Conservation (phyloP, 306 rosid genomes). For the Pterocarpus santalinus region DNA sequence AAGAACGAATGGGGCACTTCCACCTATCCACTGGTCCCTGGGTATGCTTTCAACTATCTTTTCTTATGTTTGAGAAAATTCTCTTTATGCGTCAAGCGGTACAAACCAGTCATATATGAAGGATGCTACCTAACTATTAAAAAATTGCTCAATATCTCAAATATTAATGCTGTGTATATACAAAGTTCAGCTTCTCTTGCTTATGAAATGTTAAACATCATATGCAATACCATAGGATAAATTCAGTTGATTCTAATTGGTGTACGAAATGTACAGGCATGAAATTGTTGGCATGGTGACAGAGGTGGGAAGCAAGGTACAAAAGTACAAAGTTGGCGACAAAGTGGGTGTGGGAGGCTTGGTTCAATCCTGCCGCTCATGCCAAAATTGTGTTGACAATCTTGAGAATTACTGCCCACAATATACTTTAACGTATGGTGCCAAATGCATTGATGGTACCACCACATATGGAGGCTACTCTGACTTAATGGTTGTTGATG, state of each 20-base stretch:
- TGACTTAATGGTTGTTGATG: constrained; percentile 56
- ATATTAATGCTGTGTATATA: too few relatives aligned
- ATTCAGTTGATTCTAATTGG: constrained; percentile 31
- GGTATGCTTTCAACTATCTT: constrained; percentile 21
- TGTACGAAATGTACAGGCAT: constrained; percentile 23
- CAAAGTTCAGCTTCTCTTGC: not conserved
- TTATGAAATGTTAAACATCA: too few relatives aligned
- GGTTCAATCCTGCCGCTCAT: constrained; percentile 57
- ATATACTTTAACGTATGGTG: constrained; percentile 41
- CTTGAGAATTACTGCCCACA: constrained; percentile 61
- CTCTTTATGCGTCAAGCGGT: too few relatives aligned
- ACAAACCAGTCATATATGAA: too few relatives aligned
- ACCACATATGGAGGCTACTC: constrained; percentile 64
- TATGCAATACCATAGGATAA: not conserved
- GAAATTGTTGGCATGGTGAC: constrained; percentile 61
- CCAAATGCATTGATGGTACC: constrained; percentile 54
- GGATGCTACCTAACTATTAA: too few relatives aligned
- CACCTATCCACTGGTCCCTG: constrained; percentile 54
- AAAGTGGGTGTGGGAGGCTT: constrained; percentile 64
- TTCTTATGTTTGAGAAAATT: too few relatives aligned
- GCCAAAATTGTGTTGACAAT: constrained; percentile 51
- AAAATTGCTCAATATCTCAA: too few relatives aligned
- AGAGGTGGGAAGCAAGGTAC: constrained; percentile 62
- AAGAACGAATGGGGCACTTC: constrained; percentile 48
- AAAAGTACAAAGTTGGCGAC: constrained; percentile 63